phyloP scores from a whole-genome alignment of 2,329 filamentous ascomycete species.

The Berkeleyomyces basicola region DNA sequence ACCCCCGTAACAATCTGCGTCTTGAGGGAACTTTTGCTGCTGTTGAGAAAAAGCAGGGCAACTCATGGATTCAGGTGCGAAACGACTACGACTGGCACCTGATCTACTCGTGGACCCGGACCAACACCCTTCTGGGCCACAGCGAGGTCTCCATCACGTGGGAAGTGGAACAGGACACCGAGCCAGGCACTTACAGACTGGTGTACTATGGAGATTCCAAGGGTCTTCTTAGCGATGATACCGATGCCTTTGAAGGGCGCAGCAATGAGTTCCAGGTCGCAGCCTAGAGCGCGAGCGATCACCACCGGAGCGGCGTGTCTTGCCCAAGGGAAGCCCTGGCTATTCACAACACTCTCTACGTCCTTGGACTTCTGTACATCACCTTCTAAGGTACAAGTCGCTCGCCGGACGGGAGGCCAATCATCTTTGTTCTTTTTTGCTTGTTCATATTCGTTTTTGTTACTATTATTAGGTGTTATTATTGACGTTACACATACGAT shows the following conservation, averaged over 20 bases:
- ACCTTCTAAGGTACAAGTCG: background rate
- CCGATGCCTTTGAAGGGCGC: conserved; percentile 52
- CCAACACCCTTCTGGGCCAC: conserved; percentile 50
- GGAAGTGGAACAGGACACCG: conserved; percentile 38
- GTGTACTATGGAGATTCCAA: conserved; percentile 78
- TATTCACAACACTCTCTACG: background rate
- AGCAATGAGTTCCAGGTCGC: conserved; percentile 35
- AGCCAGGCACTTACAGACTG: conserved; percentile 55
- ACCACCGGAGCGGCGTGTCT: background rate
- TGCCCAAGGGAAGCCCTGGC: background rate
- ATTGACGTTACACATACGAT: background rate
- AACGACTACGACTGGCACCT: conserved; percentile 71
- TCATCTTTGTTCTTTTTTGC: background rate
- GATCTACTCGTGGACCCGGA: conserved; percentile 63
- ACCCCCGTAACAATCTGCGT: conserved; percentile 71
- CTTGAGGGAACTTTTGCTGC: conserved; percentile 63
- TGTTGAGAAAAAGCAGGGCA: conserved; percentile 36
- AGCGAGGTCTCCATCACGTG: conserved; percentile 63
- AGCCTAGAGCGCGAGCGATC: background rate
- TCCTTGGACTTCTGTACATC: background rate
- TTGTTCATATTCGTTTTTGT: background rate
- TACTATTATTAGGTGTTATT: background rate
- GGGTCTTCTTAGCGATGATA: conserved; percentile 34
- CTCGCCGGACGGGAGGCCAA: background rate
- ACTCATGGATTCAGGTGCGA: conserved; percentile 48